Percentiles rank a stretch among this genome's conserved stretches.
phyloP scores from a whole-genome alignment of 257 asterid species.

The Przewalskia tangutica region DNA sequence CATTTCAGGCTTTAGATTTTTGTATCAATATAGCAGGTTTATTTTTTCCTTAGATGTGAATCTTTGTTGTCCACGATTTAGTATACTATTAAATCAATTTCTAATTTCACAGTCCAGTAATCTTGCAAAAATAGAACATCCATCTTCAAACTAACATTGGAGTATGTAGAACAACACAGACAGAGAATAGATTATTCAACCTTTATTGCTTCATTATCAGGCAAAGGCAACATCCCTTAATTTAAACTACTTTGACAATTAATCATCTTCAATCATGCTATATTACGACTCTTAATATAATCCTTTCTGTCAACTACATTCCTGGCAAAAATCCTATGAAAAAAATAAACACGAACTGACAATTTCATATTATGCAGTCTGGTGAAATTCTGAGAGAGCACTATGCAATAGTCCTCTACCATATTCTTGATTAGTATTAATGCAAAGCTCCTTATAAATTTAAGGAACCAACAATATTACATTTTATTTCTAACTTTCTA shows the following conservation, averaged over 20 bases:
- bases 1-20: neutral
- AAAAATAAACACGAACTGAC: neutral
- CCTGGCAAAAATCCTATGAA: neutral
- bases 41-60: neutral
- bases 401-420: neutral
- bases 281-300: neutral
- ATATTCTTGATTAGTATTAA: neutral
- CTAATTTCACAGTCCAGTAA: neutral
- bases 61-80: neutral
- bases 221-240: neutral
- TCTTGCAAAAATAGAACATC: neutral
- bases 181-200: neutral
- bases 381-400: neutral
- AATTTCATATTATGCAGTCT: neutral
- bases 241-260: neutral
- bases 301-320: neutral
- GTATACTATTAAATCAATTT: neutral
- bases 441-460: neutral
- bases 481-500: neutral
- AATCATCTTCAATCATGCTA: neutral
- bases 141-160: neutral
- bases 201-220: neutral
- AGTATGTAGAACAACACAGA: neutral
- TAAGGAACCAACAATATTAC: neutral
- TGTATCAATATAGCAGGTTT: neutral